phyloP scores from a whole-genome alignment of 2,329 filamentous ascomycete genomes.

The Aureobasidium sp. region DNA sequence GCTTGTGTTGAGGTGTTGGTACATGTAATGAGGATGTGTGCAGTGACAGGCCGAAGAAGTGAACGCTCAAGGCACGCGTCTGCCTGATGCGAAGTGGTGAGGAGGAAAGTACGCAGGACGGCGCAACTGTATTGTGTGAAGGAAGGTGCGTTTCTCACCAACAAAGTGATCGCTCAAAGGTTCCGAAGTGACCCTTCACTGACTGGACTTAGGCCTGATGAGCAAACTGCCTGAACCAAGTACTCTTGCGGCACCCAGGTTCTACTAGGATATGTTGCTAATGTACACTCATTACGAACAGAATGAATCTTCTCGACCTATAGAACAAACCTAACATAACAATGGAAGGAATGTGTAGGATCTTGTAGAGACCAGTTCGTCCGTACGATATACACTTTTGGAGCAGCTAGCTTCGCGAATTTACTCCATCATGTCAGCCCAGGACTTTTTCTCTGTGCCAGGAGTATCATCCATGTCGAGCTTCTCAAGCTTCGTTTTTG shows the following conservation, averaged over 20 bases:
- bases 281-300: not conserved
- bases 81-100: not conserved
- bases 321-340: no score
- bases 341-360: not conserved
- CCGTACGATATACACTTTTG: not conserved
- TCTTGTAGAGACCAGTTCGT: not conserved
- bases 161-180: not conserved
- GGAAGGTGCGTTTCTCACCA: not conserved
- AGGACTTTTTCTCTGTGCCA: slow-evolving; percentile 15
- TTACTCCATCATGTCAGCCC: slow-evolving; percentile 18
- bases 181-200: not conserved
- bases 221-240: no score
- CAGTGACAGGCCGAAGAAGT: not conserved
- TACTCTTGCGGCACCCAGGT: no score
- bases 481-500: slow-evolving; percentile 4
- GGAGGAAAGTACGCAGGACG: not conserved
- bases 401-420: no score
- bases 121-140: not conserved
- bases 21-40: not conserved
- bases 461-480: not conserved
- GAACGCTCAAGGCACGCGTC: not conserved
- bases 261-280: no score
- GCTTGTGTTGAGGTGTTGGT: not conserved
- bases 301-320: not conserved
- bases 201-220: no score